A percentile compares a stretch with the other conserved stretches of the same genome.
These are phyloP conservation scores for Metschnikowia cubensis DNA, from an alignment of 805 yeast genomes.

Conservation along the genomic window DNA sequence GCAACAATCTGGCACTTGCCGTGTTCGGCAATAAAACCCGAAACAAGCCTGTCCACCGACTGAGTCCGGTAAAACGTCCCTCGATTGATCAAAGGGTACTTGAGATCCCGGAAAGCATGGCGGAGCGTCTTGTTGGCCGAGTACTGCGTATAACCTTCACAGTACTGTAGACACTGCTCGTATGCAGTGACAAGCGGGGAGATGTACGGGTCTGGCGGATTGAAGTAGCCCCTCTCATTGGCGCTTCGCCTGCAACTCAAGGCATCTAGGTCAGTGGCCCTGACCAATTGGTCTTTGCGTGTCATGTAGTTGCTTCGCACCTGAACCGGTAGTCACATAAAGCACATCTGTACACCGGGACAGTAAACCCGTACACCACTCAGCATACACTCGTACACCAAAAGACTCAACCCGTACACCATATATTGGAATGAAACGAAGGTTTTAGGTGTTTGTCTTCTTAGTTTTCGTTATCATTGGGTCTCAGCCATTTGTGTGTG, in stretches of 20 bases:
- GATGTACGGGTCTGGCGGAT: constrained; percentile 36
- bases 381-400: too few species aligned
- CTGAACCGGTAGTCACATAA: too few species aligned
- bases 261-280: constrained; percentile 68
- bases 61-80: constrained; percentile 64
- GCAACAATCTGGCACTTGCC: constrained; percentile 52
- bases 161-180: constrained; percentile 33
- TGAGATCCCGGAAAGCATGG: constrained; percentile 38
- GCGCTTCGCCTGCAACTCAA: constrained; percentile 60
- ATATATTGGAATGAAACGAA: too few species aligned
- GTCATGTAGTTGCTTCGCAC: neutral
- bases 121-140: constrained; percentile 40
- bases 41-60: constrained; percentile 46
- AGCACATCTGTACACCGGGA: neutral
- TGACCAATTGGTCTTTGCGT: constrained; percentile 41
- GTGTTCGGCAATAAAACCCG: constrained; percentile 35
- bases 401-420: too few species aligned
- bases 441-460: too few species aligned
- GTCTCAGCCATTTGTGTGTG: too few species aligned
- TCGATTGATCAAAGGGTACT: constrained; percentile 63
- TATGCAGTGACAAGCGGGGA: constrained; percentile 33
- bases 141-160: constrained; percentile 36
- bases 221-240: constrained; percentile 44
- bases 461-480: too few species aligned
- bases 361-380: neutral